Base-by-base conservation (phyloP, 345 rosid species). In the Toxicodendron radicans region DNA sequence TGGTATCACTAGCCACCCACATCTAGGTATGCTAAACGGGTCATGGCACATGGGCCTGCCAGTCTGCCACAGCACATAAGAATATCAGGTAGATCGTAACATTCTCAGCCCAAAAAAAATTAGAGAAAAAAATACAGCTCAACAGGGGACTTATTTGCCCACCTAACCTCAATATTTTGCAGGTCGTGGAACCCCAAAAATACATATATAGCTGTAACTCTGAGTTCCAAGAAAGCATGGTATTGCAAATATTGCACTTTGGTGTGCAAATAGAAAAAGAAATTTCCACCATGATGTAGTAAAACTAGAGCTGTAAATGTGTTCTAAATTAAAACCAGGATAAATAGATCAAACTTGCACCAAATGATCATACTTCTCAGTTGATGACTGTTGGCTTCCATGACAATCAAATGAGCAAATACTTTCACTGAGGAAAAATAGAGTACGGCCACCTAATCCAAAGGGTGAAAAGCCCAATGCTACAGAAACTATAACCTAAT, bases 381-480 rank as follows among this genome's bases (percentile, higher is more conserved):
- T 33, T n/a, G 45, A n/a, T 53, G 27, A 45, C 46, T 17, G 1
- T 52, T 53, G 23, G 49, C 64, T 48, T 38, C 24, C 62, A 35
- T 23, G 51, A 69, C 63, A 56, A 73, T 56, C 43, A 56, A 23
- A 60, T 58, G 24, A 27, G 56, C 21, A 8, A 74, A 72, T 11
- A 41, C 8, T 38, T 38, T 58, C 14, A 48, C 23, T 11, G 30
- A 23, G 35, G n/a, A 52, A 53, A 52, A 53, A 48, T 12, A 20
- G 30, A 20, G 51, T 2, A 64, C 10, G 49, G 27, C 38, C 30
- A 21, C 38, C 27, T 51, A 52, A 64, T 43, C 53, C 45, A 7
- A 21, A n/a, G n/a, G n/a, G n/a, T n/a, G n/a, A n/a, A n/a, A n/a
- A n/a, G n/a, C n/a, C n/a, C n/a, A n/a, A 27, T 32, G 33, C 14